Percentiles rank a stretch among this genome's conserved stretches.
phyloP scores from a whole-genome alignment of 2,329 filamentous ascomycete genomes.

The Fusarium pseudonygamai region DNA sequence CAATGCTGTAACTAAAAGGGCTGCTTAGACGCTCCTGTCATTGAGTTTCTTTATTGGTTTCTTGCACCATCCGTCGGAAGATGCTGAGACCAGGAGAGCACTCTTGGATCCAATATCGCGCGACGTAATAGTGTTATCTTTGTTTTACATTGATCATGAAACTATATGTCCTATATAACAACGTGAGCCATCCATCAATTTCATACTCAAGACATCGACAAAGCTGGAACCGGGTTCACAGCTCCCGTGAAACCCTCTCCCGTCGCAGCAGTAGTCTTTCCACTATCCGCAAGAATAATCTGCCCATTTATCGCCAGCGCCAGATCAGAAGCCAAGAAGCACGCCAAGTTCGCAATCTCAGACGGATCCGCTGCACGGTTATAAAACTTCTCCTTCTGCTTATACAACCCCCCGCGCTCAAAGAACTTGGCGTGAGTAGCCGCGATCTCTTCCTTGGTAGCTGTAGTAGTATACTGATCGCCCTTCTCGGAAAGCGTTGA shows the following conservation, averaged over 20 bases:
- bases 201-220: background rate
- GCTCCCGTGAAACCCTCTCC: background rate
- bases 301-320: slow-evolving; percentile 22
- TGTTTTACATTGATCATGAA: no score
- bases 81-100: no score
- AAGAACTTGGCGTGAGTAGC: background rate
- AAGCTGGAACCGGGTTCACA: background rate
- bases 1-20: no score
- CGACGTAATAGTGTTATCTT: no score
- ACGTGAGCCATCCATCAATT: background rate
- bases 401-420: background rate
- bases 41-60: no score
- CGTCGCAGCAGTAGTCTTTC: slow-evolving; percentile 15
- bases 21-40: no score
- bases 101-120: no score
- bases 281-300: slow-evolving; percentile 31
- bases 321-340: slow-evolving; percentile 26
- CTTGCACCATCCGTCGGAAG: no score
- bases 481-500: background rate
- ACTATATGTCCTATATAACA: no score
- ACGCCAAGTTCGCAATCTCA: slow-evolving; percentile 28
- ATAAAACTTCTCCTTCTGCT: slow-evolving; percentile 16
- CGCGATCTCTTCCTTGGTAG: background rate
- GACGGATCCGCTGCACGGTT: slow-evolving; percentile 16
- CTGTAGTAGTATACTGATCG: background rate